These are phyloP conservation scores for Aspergillus sp. DNA, from an alignment of 2,329 filamentous ascomycete species.

Conservation along the genomic window DNA sequence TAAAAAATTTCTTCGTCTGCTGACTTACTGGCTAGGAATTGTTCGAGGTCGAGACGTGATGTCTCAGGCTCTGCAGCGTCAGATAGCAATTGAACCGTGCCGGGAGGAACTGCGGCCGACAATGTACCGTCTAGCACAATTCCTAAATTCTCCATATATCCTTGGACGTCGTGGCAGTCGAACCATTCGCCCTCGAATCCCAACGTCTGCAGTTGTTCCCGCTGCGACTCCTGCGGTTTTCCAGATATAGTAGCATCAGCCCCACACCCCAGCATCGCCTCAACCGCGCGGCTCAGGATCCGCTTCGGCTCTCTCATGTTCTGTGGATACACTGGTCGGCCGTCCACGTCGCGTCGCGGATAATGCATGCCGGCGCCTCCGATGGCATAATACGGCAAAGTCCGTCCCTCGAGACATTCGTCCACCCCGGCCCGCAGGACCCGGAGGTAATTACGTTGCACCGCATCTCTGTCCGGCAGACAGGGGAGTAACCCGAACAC, in stretches of 20 bases:
- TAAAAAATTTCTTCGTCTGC: not conserved
- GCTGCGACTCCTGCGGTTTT: not conserved
- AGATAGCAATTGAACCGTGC: slow-evolving; percentile 3
- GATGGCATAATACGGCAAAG: slow-evolving; percentile 55
- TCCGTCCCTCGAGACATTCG: slow-evolving; percentile 52
- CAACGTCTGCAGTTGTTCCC: not conserved
- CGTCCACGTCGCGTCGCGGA: slow-evolving; percentile 30
- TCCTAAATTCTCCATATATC: slow-evolving; percentile 48
- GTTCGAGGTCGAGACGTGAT: slow-evolving; percentile 16
- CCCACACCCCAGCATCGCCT: not conserved
- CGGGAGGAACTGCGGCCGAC: slow-evolving; percentile 17
- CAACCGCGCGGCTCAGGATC: not conserved
- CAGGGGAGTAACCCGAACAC: slow-evolving; percentile 64
- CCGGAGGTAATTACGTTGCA: slow-evolving; percentile 31
- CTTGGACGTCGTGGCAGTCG: slow-evolving; percentile 67
- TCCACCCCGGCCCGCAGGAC: slow-evolving; percentile 31
- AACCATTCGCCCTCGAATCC: slow-evolving; percentile 51
- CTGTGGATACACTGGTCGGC: slow-evolving; percentile 22
- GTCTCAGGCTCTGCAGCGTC: not conserved
- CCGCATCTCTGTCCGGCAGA: slow-evolving; percentile 40
- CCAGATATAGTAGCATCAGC: not conserved
- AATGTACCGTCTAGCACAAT: slow-evolving; percentile 20
- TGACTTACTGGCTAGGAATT: slow-evolving; percentile 20
- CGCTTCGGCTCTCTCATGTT: not conserved
- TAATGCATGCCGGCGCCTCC: slow-evolving; percentile 64